Conservation (phyloP, 140 eudicot genomes). For the Flaveria floridana region DNA sequence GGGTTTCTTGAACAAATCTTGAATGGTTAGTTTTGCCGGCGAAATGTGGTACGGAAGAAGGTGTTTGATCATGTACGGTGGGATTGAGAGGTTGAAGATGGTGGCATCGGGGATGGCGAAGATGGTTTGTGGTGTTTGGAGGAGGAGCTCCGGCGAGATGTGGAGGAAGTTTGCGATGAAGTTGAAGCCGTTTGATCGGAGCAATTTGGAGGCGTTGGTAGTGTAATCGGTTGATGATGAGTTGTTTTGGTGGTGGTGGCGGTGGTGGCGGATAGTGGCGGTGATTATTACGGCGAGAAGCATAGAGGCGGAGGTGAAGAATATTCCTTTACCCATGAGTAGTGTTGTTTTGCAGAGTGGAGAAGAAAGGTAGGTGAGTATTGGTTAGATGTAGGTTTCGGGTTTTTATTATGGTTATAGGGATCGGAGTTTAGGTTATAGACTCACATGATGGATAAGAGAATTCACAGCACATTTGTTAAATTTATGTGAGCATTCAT, state of each 20-base stretch:
- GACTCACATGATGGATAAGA: too few species aligned
- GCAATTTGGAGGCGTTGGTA: slow-evolving; percentile 54
- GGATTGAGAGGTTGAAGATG: slow-evolving; percentile 46
- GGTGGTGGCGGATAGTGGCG: slow-evolving; percentile 33
- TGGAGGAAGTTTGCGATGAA: slow-evolving; percentile 63
- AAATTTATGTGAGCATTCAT: too few species aligned
- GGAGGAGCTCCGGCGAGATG: slow-evolving; percentile 63
- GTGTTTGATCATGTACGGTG: slow-evolving; percentile 41
- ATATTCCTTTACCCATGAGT: slow-evolving; percentile 31
- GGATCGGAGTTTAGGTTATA: slow-evolving; percentile 6
- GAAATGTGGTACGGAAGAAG: slow-evolving; percentile 56
- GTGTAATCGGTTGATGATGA: slow-evolving; percentile 22
- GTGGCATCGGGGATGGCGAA: slow-evolving; percentile 61
- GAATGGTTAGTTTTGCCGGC: slow-evolving; percentile 42
- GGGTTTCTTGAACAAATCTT: slow-evolving; percentile 47
- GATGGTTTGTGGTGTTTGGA: slow-evolving; percentile 47
- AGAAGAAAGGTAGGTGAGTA: too few species aligned
- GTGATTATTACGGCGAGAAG: slow-evolving; percentile 40
- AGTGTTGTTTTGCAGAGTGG: too few species aligned
- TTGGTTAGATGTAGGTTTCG: too few species aligned
- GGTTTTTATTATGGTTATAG: not conserved
- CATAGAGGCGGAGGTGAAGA: slow-evolving; percentile 43
- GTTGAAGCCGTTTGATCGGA: slow-evolving; percentile 58
- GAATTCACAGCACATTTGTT: too few species aligned
- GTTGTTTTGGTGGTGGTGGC: slow-evolving; percentile 24